phyloP scores from a whole-genome alignment of 805 yeast species.

The Citeromyces matritensis region DNA sequence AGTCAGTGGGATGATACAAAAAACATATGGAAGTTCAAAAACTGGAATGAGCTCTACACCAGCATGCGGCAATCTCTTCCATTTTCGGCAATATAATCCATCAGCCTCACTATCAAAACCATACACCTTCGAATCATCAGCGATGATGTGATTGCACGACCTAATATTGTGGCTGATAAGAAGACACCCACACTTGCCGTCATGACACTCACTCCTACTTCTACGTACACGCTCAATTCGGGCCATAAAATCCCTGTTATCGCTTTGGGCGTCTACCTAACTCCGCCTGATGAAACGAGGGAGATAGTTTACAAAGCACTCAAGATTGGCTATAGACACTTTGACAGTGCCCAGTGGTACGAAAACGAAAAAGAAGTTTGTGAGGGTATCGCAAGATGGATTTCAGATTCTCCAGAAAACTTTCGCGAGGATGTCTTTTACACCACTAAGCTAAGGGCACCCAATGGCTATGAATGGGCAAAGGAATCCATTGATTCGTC shows the following conservation, averaged over 20 bases:
- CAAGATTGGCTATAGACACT: conserved; percentile 52
- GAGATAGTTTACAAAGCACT: conserved; percentile 41
- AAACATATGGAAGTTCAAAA: too few species aligned
- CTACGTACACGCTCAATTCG: conserved; percentile 24
- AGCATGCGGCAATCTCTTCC: too few species aligned
- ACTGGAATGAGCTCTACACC: too few species aligned
- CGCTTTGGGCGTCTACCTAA: conserved; percentile 38
- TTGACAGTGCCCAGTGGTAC: conserved; percentile 62
- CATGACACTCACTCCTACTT: background rate
- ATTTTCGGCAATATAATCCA: too few species aligned
- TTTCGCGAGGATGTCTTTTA: conserved; percentile 22
- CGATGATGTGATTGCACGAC: too few species aligned
- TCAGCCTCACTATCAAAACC: too few species aligned
- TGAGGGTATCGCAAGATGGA: conserved; percentile 36
- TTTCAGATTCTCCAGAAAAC: conserved; percentile 10
- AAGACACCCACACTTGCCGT: too few species aligned
- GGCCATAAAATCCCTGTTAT: conserved; percentile 39
- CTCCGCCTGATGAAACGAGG: conserved; percentile 21
- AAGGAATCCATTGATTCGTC: conserved; percentile 24
- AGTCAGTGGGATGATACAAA: too few species aligned
- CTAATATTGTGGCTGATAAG: too few species aligned
- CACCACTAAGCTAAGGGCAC: conserved; percentile 20
- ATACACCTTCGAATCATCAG: too few species aligned
- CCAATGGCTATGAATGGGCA: conserved; percentile 21
- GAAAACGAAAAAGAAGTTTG: conserved; percentile 48